A percentile compares a stretch with the other conserved stretches of the same genome.
phyloP scores from a whole-genome alignment of 345 rosid species.

The Salix arbutifolia region DNA sequence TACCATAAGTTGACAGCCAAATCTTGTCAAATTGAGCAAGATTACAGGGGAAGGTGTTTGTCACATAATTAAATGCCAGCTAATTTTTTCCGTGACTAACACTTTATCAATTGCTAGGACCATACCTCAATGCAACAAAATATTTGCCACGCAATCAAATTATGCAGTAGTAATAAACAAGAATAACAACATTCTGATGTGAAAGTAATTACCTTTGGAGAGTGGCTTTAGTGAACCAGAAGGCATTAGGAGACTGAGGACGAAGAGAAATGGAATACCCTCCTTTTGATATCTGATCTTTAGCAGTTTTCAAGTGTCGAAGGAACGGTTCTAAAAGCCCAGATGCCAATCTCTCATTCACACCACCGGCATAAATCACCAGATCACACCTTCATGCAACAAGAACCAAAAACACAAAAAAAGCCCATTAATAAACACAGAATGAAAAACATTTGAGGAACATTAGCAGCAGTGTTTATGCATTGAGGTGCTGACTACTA shows the following conservation, averaged over 20 bases:
- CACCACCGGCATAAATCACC: constrained; percentile 65
- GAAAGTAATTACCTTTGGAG: constrained; percentile 55
- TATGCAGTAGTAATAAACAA: neutral
- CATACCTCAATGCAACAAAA: neutral
- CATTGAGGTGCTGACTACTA: neutral
- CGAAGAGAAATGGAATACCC: constrained; percentile 87
- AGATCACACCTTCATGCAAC: constrained; percentile 69
- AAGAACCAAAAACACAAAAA: neutral
- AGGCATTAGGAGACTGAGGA: constrained; percentile 39
- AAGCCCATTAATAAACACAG: neutral
- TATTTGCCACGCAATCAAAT: neutral
- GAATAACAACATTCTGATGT: neutral
- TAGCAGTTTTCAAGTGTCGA: constrained; percentile 67
- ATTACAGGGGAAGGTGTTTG: neutral
- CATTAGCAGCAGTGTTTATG: neutral
- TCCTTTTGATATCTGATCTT: constrained; percentile 85
- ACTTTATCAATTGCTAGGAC: neutral
- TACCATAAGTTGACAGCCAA: neutral
- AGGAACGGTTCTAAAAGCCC: constrained; percentile 85
- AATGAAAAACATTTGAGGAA: neutral
- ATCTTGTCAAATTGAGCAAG: neutral
- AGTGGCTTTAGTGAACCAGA: constrained; percentile 92
- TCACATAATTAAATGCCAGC: neutral
- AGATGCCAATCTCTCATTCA: constrained; percentile 79
- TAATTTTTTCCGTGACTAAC: neutral